Conservation (phyloP, 495 filamentous ascomycete genomes). For the Trypethelium eluteriae region DNA sequence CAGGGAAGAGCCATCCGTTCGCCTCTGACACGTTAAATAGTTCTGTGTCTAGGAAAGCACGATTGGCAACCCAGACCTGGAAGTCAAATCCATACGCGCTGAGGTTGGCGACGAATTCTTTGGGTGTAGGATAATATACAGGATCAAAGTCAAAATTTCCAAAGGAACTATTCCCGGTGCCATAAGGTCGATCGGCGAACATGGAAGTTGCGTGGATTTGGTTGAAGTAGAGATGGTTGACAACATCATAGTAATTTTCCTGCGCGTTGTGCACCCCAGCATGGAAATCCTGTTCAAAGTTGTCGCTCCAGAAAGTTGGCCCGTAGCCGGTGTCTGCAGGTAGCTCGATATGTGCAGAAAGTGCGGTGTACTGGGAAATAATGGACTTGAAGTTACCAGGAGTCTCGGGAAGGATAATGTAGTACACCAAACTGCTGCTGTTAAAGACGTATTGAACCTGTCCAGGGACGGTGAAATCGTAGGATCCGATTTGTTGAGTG, state of each 20-base stretch:
- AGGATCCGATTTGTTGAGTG: constrained; percentile 27
- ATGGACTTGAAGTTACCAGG: constrained; percentile 21
- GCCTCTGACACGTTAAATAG: constrained; percentile 23
- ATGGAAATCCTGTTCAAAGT: constrained; percentile 33
- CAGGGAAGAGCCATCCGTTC: constrained; percentile 29
- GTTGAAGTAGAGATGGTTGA: constrained; percentile 28
- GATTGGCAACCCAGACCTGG: constrained; percentile 33
- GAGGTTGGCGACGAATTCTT: constrained; percentile 28
- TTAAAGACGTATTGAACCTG: constrained; percentile 32
- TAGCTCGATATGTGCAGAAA: constrained; percentile 25
- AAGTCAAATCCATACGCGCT: constrained; percentile 28
- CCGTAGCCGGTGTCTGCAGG: constrained; percentile 30
- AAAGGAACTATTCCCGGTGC: constrained; percentile 28
- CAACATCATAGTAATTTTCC: constrained; percentile 32
- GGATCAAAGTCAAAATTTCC: constrained; percentile 35
- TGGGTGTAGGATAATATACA: constrained; percentile 26
- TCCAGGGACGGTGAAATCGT: constrained; percentile 25
- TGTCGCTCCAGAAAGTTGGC: constrained; percentile 34
- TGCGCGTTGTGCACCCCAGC: constrained; percentile 29
- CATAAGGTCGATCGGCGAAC: constrained; percentile 34
- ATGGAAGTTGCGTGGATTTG: constrained; percentile 30
- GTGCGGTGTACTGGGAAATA: constrained; percentile 25
- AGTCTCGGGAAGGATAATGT: constrained; percentile 28
- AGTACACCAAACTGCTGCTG: constrained; percentile 27
- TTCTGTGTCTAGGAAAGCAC: constrained; percentile 27